Evolutionary conservation across 2,329 filamentous ascomycete genomes (phyloP), one percentile per base, ranked within the genome.

Genomic region (Cercospora brassicicola): DNA sequence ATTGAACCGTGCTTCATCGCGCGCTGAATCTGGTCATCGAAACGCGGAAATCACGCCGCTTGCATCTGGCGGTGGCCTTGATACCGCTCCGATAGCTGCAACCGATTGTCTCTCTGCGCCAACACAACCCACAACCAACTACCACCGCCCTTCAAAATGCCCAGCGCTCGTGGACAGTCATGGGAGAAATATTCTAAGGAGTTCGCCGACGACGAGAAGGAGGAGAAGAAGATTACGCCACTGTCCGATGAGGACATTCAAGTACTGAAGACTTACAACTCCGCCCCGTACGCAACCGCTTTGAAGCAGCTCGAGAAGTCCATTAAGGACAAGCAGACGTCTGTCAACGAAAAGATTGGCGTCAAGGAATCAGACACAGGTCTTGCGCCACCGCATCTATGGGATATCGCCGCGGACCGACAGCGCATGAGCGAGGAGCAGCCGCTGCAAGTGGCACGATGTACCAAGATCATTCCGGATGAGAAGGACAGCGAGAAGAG

Each of bases 201-300:
- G 79, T 99, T 92, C 79, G 94, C 91, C 79, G 95, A 99, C 79
- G 95, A 99, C 77, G 95, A 98, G 81, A 86, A 94, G 82, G 93
- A 96, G 81, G 95, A 99, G 87, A 99, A 99, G 90, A 99, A 99
- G 89, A 99, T 99, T 79, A 94, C 93, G 69, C 95, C 95, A 73
- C 85, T 99, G 71, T 91, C 94, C 75, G 95, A 98, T 84, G 95
- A 98, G 94, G 95, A 99, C 85, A 99, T 99, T 77, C 94, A 97
- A 84, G 95, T 99, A 73, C 89, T 99, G 76, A 99, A 98, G 86
- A 99, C 95, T 70, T 99, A 99, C 82, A 96, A 96, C 77, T 94
- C 94, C 39, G 95, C 95, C 67, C 95, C 95, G 33, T 99, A 99
- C 78, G 94, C 93, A 73, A 90, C 92, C 59, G 91, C 93, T 69